phyloP scores from a whole-genome alignment of 805 yeast genomes.

The Cyberlindnera subsufficiens region DNA sequence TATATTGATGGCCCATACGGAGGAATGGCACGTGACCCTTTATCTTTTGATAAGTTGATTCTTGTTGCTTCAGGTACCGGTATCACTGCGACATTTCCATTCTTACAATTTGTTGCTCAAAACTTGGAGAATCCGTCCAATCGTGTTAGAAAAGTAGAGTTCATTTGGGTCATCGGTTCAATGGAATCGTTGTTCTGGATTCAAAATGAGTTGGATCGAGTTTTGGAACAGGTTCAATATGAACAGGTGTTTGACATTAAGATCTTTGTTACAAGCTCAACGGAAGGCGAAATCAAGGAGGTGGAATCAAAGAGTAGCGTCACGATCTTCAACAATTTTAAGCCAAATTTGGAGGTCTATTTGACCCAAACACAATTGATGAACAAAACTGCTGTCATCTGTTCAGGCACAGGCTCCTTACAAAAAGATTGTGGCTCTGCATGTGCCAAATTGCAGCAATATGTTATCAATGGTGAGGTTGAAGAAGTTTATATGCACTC shows the following conservation, averaged over 20 bases:
- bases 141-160: constrained; percentile 26
- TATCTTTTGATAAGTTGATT: constrained; percentile 38
- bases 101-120: constrained; percentile 23
- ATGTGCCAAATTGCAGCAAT: constrained; percentile 36
- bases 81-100: constrained; percentile 44
- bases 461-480: constrained; percentile 21
- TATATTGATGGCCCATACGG: constrained; percentile 56
- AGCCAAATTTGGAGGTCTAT: constrained; percentile 12
- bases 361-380: constrained; percentile 1
- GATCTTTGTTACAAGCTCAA: constrained; percentile 26
- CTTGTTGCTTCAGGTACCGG: constrained; percentile 48
- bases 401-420: constrained; percentile 40
- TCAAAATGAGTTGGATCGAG: constrained; percentile 25
- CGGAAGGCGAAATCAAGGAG: not conserved
- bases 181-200: constrained; percentile 35
- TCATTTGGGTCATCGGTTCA: constrained; percentile 40
- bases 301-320: not conserved
- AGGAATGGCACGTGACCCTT: constrained; percentile 39
- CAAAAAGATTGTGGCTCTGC: constrained; percentile 33
- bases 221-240: not conserved
- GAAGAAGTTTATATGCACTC: constrained; percentile 46
- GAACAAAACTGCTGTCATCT: constrained; percentile 35
- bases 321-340: constrained; percentile 7
- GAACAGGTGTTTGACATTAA: constrained; percentile 10
- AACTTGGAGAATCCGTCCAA: constrained; percentile 7